These are phyloP conservation scores for Desmodesmus armatus DNA, from an alignment of 139 green algal genomes.

Conservation along the genomic window DNA sequence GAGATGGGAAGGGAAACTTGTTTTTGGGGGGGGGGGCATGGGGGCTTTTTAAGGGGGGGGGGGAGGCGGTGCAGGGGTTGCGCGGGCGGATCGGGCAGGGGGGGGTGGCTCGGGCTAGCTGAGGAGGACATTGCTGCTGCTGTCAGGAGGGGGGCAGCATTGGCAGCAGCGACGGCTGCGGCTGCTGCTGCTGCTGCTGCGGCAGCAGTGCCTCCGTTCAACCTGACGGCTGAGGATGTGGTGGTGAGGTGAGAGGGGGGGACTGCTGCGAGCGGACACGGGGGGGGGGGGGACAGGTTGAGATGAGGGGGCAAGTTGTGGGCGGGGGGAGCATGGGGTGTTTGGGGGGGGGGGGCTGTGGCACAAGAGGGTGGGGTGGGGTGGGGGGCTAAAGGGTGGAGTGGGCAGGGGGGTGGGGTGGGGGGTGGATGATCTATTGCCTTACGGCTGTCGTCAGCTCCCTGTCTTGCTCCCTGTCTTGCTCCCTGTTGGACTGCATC, in stretches of 20 bases:
- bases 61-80: too few relatives aligned
- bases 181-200: not conserved
- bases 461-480: too few relatives aligned
- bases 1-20: too few relatives aligned
- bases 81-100: too few relatives aligned
- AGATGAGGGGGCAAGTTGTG: too few relatives aligned
- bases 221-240: not conserved
- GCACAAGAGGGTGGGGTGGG: not conserved
- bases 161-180: not conserved
- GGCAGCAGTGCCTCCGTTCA: not conserved
- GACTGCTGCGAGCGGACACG: too few relatives aligned
- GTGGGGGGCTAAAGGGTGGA: not conserved
- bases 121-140: constrained; percentile 21
- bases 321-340: not conserved
- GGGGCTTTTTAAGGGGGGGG: too few relatives aligned
- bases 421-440: too few relatives aligned
- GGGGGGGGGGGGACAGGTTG: too few relatives aligned
- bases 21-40: too few relatives aligned
- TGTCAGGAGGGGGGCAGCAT: not conserved
- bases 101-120: constrained; percentile 6
- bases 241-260: not conserved
- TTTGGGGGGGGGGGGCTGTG: not conserved
- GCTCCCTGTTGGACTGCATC: not conserved
- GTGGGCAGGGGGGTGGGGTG: too few relatives aligned
- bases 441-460: too few relatives aligned